A percentile compares a stretch with the other conserved stretches of the same genome.
Conservation (phyloP, 2,329 filamentous ascomycete species). For the Microascus cirrosus region DNA sequence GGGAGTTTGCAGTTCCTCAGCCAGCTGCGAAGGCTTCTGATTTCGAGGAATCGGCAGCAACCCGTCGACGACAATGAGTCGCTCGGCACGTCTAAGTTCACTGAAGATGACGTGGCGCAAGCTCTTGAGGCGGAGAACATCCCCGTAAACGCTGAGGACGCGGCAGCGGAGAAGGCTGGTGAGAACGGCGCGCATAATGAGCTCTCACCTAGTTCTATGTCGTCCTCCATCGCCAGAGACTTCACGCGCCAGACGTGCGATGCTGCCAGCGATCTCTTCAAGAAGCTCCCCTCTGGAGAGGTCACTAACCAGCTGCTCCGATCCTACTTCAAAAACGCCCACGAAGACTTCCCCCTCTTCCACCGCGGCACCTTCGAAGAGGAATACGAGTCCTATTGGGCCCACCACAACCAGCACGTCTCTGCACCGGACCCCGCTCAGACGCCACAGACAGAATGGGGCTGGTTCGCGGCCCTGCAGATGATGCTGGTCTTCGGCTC, state of each 20-base stretch:
- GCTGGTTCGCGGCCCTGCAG: slow-evolving; percentile 22
- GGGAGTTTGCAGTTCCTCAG: slow-evolving; percentile 23
- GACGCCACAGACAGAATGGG: slow-evolving; percentile 14
- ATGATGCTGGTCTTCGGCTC: slow-evolving; percentile 25
- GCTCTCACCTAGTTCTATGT: slow-evolving; percentile 14
- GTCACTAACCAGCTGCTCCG: slow-evolving; percentile 18
- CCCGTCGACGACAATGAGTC: slow-evolving; percentile 3
- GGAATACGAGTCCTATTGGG: slow-evolving; percentile 18
- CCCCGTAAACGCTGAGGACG: neutral
- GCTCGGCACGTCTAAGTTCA: slow-evolving; percentile 9
- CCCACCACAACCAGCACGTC: slow-evolving; percentile 8
- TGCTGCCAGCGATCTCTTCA: slow-evolving; percentile 17
- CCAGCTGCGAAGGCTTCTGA: slow-evolving; percentile 19
- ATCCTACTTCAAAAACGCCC: slow-evolving; percentile 22
- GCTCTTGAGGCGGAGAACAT: slow-evolving; percentile 13
- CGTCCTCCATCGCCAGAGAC: slow-evolving; percentile 15
- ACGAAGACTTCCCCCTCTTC: slow-evolving; percentile 23
- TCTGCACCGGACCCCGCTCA: slow-evolving; percentile 5
- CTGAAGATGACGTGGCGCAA: slow-evolving; percentile 13
- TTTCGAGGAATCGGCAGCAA: neutral
- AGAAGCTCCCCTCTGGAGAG: slow-evolving; percentile 14
- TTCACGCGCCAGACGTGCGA: slow-evolving; percentile 13
- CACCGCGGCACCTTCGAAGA: slow-evolving; percentile 21
- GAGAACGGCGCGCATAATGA: slow-evolving; percentile 4
- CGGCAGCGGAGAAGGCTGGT: neutral